These are phyloP conservation scores for Xerocomellus amylosporus DNA, from an alignment of 768 basidiomycete genomes.

Conservation along the genomic window DNA sequence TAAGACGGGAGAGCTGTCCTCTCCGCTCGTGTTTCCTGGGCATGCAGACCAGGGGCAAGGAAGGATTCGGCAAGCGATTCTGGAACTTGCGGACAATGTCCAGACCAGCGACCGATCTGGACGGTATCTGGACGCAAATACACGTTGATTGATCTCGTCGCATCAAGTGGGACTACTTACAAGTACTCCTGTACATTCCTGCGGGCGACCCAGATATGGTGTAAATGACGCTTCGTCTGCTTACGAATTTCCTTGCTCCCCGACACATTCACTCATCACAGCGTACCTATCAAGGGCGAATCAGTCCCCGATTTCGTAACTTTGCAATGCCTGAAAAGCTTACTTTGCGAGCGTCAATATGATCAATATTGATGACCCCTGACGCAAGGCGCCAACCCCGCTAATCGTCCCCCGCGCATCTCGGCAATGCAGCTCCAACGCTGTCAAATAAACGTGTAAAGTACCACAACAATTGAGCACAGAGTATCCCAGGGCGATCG, in stretches of 20 bases:
- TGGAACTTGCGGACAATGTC: background rate
- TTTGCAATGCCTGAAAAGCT: background rate
- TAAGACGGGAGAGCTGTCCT: background rate
- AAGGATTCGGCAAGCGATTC: background rate
- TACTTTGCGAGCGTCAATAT: background rate
- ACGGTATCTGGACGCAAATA: background rate
- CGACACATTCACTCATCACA: background rate
- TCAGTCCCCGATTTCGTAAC: background rate
- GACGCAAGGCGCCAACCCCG: background rate
- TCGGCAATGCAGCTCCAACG: background rate
- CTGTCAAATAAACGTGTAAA: background rate
- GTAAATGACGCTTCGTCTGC: background rate
- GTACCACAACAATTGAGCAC: background rate
- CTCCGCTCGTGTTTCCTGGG: too few relatives aligned
- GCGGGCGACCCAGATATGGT: background rate
- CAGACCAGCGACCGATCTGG: background rate
- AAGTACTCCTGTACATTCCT: background rate
- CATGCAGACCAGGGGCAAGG: background rate
- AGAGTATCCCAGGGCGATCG: background rate
- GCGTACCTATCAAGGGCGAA: background rate
- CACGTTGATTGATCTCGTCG: background rate
- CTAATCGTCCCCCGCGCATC: background rate
- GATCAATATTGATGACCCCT: background rate
- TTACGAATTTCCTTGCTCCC: background rate
- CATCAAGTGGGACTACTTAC: background rate